These are phyloP conservation scores for Clavariopsis aquatica DNA, from an alignment of 495 filamentous ascomycete genomes.

Conservation along the genomic window DNA sequence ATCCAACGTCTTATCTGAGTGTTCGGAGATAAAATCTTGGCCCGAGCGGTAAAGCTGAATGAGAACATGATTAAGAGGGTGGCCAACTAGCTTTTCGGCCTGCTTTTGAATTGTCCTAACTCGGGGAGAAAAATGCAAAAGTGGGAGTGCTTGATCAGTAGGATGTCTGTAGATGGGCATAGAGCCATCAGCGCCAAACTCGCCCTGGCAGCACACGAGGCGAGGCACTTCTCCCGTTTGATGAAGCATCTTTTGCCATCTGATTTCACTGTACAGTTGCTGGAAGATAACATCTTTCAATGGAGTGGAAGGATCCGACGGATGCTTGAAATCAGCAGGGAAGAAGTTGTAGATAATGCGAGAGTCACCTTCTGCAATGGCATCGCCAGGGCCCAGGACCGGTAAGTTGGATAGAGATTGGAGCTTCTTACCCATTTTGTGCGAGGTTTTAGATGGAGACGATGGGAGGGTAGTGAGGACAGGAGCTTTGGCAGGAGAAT, in stretches of 20 bases:
- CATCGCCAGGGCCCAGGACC: constrained; percentile 47
- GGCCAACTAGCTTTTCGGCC: constrained; percentile 70
- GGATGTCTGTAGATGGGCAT: constrained; percentile 94
- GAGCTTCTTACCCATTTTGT: constrained; percentile 21
- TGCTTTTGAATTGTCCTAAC: constrained; percentile 66
- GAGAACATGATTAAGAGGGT: constrained; percentile 86
- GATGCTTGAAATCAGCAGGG: constrained; percentile 32
- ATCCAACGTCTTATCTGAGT: constrained; percentile 95
- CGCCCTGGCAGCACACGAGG: constrained; percentile 88
- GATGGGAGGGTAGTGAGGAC: not conserved
- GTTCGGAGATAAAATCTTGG: constrained; percentile 93
- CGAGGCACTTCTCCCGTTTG: constrained; percentile 88
- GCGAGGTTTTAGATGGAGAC: not conserved
- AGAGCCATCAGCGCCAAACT: constrained; percentile 67
- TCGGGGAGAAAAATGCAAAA: constrained; percentile 71
- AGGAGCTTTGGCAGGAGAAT: constrained; percentile 16
- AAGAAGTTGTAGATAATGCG: constrained; percentile 71
- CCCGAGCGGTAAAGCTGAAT: constrained; percentile 92
- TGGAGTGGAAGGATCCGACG: constrained; percentile 20
- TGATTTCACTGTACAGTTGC: constrained; percentile 71
- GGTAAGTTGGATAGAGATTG: constrained; percentile 40
- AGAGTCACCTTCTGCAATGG: constrained; percentile 77
- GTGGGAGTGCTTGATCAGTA: constrained; percentile 80
- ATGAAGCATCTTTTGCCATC: constrained; percentile 92
- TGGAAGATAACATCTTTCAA: constrained; percentile 58